A percentile compares a stretch with the other conserved stretches of the same genome.
Conservation (phyloP, 1,139 yeast genomes). For the Sugiyamaella sp. region DNA sequence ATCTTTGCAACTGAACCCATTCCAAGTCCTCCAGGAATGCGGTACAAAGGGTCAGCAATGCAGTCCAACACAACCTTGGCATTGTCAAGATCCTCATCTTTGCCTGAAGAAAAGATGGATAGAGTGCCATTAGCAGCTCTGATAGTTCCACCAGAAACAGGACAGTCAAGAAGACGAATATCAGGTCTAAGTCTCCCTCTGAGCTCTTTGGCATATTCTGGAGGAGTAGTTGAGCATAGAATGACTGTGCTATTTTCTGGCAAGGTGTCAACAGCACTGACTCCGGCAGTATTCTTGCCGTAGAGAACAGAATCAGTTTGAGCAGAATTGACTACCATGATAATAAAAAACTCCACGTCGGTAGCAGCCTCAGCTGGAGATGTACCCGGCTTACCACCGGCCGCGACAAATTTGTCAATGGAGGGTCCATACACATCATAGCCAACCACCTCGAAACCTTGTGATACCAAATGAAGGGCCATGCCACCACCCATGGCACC, state of each 20-base stretch:
- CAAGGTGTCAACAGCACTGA: constrained; percentile 16
- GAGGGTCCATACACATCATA: constrained; percentile 23
- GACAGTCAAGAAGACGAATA: constrained; percentile 22
- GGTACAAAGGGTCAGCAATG: constrained; percentile 21
- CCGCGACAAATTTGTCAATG: constrained; percentile 19
- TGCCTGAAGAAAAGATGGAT: constrained; percentile 22
- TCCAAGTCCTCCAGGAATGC: constrained; percentile 24
- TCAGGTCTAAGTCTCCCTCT: constrained; percentile 18
- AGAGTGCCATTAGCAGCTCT: constrained; percentile 23
- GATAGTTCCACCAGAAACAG: constrained; percentile 24
- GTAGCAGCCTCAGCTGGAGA: constrained; percentile 23
- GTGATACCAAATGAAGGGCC: constrained; percentile 19
- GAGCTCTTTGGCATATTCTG: constrained; percentile 19
- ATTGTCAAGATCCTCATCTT: constrained; percentile 18
- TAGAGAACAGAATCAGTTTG: constrained; percentile 21
- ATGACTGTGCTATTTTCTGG: constrained; percentile 15
- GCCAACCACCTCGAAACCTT: constrained; percentile 20
- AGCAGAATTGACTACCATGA: constrained; percentile 24
- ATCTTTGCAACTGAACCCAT: constrained; percentile 25
- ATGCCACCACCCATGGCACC: constrained; percentile 27
- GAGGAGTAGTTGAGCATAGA: constrained; percentile 24
- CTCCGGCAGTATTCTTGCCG: constrained; percentile 10
- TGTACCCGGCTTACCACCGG: constrained; percentile 18
- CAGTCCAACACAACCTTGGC: constrained; percentile 15
- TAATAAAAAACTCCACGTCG: constrained; percentile 19